Conservation (phyloP, 1,284 basidiomycete species). For the Agroathelia rolfsii region DNA sequence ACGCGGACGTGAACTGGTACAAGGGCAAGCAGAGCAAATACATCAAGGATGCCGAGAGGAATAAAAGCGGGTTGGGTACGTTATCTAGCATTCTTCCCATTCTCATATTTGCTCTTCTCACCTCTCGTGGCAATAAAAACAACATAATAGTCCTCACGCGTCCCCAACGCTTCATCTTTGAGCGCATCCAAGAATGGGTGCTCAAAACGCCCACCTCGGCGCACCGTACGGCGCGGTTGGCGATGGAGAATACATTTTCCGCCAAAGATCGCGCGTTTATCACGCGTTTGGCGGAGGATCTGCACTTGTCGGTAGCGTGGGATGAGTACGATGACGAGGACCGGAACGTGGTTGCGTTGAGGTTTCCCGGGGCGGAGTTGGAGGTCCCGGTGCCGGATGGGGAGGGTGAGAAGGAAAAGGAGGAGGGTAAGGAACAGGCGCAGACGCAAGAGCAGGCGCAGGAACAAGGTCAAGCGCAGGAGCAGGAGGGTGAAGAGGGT, state of each 20-base stretch:
- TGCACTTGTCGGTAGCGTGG: constrained; percentile 74
- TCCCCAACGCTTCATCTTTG: constrained; percentile 68
- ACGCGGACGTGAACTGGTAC: constrained; percentile 81
- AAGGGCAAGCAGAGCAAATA: constrained; percentile 81
- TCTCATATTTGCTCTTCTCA: background rate
- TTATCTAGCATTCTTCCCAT: constrained; percentile 5
- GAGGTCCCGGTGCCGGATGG: constrained; percentile 26
- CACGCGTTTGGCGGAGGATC: constrained; percentile 57
- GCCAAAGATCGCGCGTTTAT: constrained; percentile 76
- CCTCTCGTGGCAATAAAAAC: too few species aligned
- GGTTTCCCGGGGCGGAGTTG: constrained; percentile 44
- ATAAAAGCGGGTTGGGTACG: constrained; percentile 42
- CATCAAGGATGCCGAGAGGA: constrained; percentile 48
- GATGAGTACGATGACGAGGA: constrained; percentile 86
- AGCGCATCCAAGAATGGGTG: constrained; percentile 69
- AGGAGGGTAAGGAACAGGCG: constrained; percentile 10
- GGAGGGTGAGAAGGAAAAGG: constrained; percentile 9
- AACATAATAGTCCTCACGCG: constrained; percentile 59
- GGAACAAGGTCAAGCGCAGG: constrained; percentile 23
- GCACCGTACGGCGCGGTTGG: constrained; percentile 34
- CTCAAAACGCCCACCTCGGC: constrained; percentile 34
- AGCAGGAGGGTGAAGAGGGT: constrained; percentile 26
- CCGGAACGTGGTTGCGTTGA: constrained; percentile 59
- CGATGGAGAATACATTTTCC: constrained; percentile 69
- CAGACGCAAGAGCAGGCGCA: constrained; percentile 12